A percentile compares a stretch with the other conserved stretches of the same genome.
Evolutionary conservation across 768 basidiomycete species (phyloP).

Genomic region (Lepiota subincarnata): DNA sequence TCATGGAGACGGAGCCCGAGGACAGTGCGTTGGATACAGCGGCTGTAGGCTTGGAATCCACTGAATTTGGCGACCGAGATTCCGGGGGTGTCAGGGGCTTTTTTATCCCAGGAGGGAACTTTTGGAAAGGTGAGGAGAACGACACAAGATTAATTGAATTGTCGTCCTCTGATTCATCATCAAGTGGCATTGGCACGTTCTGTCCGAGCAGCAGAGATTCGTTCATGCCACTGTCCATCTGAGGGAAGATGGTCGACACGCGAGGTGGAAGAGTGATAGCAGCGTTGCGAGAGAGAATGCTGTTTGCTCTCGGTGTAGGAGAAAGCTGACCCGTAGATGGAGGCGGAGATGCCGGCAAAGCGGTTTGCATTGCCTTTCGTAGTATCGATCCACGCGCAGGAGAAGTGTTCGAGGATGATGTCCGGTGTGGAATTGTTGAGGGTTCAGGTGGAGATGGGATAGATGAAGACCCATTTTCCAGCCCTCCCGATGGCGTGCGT

Average conservation of each 20-base stretch:
- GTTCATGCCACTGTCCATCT: conserved; percentile 37
- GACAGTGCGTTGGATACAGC: conserved; percentile 60
- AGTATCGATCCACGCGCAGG: conserved; percentile 26
- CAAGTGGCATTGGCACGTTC: conserved; percentile 70
- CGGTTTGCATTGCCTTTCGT: conserved; percentile 35
- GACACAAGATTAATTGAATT: conserved; percentile 61
- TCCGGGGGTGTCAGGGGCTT: conserved; percentile 30
- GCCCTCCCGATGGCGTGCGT: conserved; percentile 34
- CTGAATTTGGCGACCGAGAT: conserved; percentile 50
- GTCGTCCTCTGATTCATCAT: conserved; percentile 66
- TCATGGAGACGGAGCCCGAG: conserved; percentile 42
- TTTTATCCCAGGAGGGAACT: conserved; percentile 29
- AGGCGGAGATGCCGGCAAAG: conserved; percentile 35
- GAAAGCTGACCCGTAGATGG: conserved; percentile 26
- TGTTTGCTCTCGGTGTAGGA: conserved; percentile 25
- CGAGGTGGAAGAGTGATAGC: conserved; percentile 33
- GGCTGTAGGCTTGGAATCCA: conserved; percentile 41
- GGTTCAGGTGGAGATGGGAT: conserved; percentile 41
- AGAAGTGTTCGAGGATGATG: conserved; percentile 41
- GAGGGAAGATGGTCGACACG: conserved; percentile 41
- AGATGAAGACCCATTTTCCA: conserved; percentile 24
- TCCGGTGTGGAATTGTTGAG: conserved; percentile 35
- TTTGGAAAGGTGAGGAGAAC: conserved; percentile 67
- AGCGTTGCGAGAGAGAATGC: conserved; percentile 18
- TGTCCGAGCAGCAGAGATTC: conserved; percentile 69